Evolutionary conservation across 2,329 filamentous ascomycete species (phyloP), one percentile per base, ranked within the genome.

Genomic region (Monosporascus sp.): DNA sequence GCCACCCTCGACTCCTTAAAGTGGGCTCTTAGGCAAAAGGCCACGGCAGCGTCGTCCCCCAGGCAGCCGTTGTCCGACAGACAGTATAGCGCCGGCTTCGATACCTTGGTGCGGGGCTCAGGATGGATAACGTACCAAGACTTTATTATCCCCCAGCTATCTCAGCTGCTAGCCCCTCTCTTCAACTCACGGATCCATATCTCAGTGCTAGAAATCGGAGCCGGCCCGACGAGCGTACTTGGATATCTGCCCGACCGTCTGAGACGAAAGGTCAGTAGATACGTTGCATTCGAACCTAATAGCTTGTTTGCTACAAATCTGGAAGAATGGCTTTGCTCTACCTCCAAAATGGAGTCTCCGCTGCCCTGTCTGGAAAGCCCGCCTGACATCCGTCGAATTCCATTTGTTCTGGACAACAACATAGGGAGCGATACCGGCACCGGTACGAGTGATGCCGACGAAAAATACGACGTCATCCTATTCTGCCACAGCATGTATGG

Each of bases 401-500:
- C 70, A 9, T 82, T 82, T 58, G 55, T 14, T 54, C 52, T 65
- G n/a, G 52, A 72, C 7, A 58, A 55, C 43, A 58, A 27, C 25
- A 3, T 8, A 3, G 25, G 25, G 25, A 27, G 64, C 24, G 58
- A n/a, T 47, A 60, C 51, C 22, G 55, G 52, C 52, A 62, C 47
- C 50, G 52, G 52, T 49, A 62, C 51, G 11, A 59, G 41, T 35
- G 56, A 64, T 51, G 35, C 48, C 1, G 58, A 67, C 35, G 63
- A 72, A 22, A 74, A 69, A 54, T 85, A 75, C 59, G 75, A 86
- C 56, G 14, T 84, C 41, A 63, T 86, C 18, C 60, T 87, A 5
- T 83, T 86, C 65, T 85, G 81, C 58, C 82, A 85, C 63, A 84
- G 83, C 68, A 76, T 85, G 75, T 84, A 85, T 57, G 80, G 79